Evolutionary conservation across 2,329 filamentous ascomycete genomes (phyloP), one percentile per base, ranked within the genome.

Genomic region (Decorospora gaudefroyi): DNA sequence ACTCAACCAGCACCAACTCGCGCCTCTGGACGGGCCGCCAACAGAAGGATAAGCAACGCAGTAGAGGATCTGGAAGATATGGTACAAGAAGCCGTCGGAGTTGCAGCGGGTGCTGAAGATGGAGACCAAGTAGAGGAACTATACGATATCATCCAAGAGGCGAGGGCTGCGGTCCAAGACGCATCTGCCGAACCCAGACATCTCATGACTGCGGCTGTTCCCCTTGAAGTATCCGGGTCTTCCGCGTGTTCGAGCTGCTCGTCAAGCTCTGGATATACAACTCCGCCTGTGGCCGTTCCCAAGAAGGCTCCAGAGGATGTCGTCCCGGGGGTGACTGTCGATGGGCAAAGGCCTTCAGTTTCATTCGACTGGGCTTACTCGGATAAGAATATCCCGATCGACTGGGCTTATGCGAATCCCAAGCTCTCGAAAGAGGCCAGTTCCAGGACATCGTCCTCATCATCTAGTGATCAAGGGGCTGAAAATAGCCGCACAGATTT

Each of bases 21-120:
- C 9, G 43, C 57, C 11, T 63, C 66, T 16, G 55, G 57, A 25
- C 44, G 45, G 6, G 32, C 35, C 3, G 54, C 54, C 12, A 44
- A 53, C 10, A 44, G 51, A 25, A 57, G 35, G 10, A 52, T 67
- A 17, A 64, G 56, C 34, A 57, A 61, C 17, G 66, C 72, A 7
- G 69, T 75, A 4, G 66, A 66, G 18, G 68, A 65, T 0, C 46
- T 76, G 4, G 72, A 76, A 46, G 61, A 69, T n/a, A 61, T 76
- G 31, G 72, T 75, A 44, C 62, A 72, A 44, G 68, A 75, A 42
- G 73, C 73, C 1, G 57, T 71, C 9, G 43, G 62, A 2, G 60
- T 72, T 19, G 69, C 71, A 4, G 61, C 71, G 27, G 55, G 67
- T 26, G 64, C 65, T 2, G 53, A 62, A 6, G 51, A 70, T 38